A percentile compares a stretch with the other conserved stretches of the same genome.
phyloP scores from a whole-genome alignment of 768 basidiomycete species.

The Saitozyma podzolica region DNA sequence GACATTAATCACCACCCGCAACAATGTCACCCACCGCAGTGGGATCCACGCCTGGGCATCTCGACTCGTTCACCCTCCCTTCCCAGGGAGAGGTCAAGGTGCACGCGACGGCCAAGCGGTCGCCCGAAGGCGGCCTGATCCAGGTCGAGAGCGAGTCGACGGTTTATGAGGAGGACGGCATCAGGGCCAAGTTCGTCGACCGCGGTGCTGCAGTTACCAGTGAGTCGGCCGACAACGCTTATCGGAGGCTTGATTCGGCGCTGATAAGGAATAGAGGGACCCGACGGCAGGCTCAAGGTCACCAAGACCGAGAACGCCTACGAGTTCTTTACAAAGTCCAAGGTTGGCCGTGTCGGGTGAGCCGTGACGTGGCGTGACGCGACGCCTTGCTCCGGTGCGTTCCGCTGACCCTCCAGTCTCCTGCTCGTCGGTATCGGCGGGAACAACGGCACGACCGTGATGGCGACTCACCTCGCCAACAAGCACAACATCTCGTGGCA shows the following conservation, averaged over 20 bases:
- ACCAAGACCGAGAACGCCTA: slow-evolving; percentile 76
- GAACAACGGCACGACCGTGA: slow-evolving; percentile 93
- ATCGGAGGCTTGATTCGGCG: slow-evolving; percentile 55
- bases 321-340: slow-evolving; percentile 86
- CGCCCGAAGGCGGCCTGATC: slow-evolving; percentile 48
- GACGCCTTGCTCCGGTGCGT: slow-evolving; percentile 5
- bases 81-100: slow-evolving; percentile 17
- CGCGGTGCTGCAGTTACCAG: slow-evolving; percentile 58
- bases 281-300: slow-evolving; percentile 73
- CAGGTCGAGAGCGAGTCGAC: slow-evolving; percentile 45
- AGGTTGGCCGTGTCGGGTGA: slow-evolving; percentile 88
- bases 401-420: slow-evolving; percentile 59
- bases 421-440: slow-evolving; percentile 97
- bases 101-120: slow-evolving; percentile 45
- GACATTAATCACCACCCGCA: slow-evolving; percentile 30
- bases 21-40: slow-evolving; percentile 50
- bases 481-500: slow-evolving; percentile 90
- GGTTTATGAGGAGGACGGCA: slow-evolving; percentile 42
- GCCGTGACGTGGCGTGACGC: slow-evolving; percentile 50
- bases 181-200: slow-evolving; percentile 43
- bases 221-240: slow-evolving; percentile 55
- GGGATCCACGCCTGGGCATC: slow-evolving; percentile 31
- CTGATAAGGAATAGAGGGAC: slow-evolving; percentile 54
- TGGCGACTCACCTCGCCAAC: slow-evolving; percentile 94
- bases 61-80: slow-evolving; percentile 38